These are phyloP conservation scores for Colletotrichum zoysiae DNA, from an alignment of 2,329 filamentous ascomycete genomes.

Conservation along the genomic window DNA sequence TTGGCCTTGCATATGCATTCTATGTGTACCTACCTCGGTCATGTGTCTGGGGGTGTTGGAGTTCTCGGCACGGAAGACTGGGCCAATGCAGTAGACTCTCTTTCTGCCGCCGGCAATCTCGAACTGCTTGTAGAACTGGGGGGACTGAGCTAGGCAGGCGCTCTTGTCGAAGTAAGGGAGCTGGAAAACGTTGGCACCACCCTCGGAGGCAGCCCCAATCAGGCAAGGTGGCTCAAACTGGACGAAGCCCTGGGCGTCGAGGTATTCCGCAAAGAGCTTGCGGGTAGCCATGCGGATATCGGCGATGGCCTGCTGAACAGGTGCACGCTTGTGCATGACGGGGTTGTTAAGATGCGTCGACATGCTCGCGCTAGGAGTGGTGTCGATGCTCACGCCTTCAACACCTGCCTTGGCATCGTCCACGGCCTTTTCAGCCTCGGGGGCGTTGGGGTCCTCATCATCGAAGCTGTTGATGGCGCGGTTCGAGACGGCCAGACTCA, in stretches of 20 bases:
- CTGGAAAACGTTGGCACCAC: slow-evolving; percentile 91
- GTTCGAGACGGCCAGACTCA: slow-evolving; percentile 69
- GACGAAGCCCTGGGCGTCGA: slow-evolving; percentile 18
- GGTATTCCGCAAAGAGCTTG: slow-evolving; percentile 51
- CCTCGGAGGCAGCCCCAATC: slow-evolving; percentile 90
- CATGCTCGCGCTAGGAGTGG: slow-evolving; percentile 80
- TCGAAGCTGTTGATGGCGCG: slow-evolving; percentile 69
- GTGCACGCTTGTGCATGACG: slow-evolving; percentile 90
- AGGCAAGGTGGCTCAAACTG: slow-evolving; percentile 90
- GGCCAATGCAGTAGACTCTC: slow-evolving; percentile 82
- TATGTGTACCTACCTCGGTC: slow-evolving; percentile 71
- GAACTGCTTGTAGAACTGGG: slow-evolving; percentile 90
- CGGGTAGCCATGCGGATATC: slow-evolving; percentile 60
- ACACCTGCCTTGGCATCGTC: slow-evolving; percentile 49
- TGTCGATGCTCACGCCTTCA: slow-evolving; percentile 56
- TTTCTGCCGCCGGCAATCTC: slow-evolving; percentile 84
- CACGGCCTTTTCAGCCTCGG: slow-evolving; percentile 46
- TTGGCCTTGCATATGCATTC: not conserved
- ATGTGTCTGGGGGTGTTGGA: slow-evolving; percentile 87
- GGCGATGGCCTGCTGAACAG: slow-evolving; percentile 88
- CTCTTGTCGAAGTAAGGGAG: slow-evolving; percentile 90
- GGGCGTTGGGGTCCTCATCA: slow-evolving; percentile 62
- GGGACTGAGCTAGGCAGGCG: slow-evolving; percentile 84
- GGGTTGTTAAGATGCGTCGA: slow-evolving; percentile 91
- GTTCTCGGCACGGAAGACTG: slow-evolving; percentile 89